These are phyloP conservation scores for Agrostemma githago DNA, from an alignment of 148 eudicot species.

Conservation along the genomic window DNA sequence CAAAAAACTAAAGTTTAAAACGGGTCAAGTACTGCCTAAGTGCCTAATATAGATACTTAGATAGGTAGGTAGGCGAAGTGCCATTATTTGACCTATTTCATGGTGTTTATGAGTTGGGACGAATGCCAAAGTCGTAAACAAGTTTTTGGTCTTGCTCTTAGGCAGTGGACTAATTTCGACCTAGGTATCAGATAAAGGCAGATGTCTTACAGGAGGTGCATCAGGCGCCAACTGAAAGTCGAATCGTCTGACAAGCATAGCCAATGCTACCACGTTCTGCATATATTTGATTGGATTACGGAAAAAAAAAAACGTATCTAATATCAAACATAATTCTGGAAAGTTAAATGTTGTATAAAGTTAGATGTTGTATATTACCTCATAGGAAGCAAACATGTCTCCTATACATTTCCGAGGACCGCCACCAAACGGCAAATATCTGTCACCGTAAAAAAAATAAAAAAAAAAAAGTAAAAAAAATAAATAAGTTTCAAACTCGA, in stretches of 20 bases:
- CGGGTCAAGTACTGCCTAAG: too few species aligned
- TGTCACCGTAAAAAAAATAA: constrained; percentile 19
- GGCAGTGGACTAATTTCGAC: too few species aligned
- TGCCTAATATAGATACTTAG: too few species aligned
- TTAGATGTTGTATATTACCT: constrained; percentile 43
- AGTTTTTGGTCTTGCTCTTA: too few species aligned
- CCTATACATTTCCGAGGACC: constrained; percentile 97
- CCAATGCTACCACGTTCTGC: constrained; percentile 83
- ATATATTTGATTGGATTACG: constrained; percentile 7
- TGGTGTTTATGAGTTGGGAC: too few species aligned
- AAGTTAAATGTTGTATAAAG: background rate
- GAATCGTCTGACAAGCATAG: constrained; percentile 89
- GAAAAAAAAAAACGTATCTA: background rate
- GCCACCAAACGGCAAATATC: constrained; percentile 98
- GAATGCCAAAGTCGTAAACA: too few species aligned
- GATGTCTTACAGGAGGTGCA: constrained; percentile 78
- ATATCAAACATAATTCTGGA: background rate
- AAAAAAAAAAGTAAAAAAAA: background rate
- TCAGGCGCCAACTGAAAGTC: constrained; percentile 86
- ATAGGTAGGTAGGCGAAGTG: too few species aligned
- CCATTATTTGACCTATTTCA: too few species aligned
- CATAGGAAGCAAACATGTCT: constrained; percentile 89
- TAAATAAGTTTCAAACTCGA: too few species aligned
- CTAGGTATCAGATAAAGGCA: too few species aligned
- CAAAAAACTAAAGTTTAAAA: too few species aligned